Conservation (phyloP, 2,329 filamentous ascomycete species). For the Plenodomus lindquistii region DNA sequence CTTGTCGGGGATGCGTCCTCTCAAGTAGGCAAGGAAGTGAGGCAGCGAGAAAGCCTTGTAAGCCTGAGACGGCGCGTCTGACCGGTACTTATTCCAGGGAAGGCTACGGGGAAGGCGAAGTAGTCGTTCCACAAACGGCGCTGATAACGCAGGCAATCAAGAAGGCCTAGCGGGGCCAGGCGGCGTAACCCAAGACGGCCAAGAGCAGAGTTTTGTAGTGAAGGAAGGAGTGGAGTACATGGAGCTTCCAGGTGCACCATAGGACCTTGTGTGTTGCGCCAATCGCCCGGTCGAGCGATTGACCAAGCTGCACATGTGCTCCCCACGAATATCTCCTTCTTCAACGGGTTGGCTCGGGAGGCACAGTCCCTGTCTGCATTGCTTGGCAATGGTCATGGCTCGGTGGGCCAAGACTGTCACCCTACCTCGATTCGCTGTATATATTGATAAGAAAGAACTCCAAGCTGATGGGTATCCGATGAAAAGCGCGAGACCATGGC, state of each 20-base stretch:
- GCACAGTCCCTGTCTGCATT: slow-evolving; percentile 12
- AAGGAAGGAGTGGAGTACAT: slow-evolving; percentile 15
- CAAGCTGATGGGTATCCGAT: slow-evolving; percentile 13
- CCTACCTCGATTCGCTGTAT: slow-evolving; percentile 13
- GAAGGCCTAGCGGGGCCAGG: slow-evolving; percentile 15
- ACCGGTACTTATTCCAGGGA: slow-evolving; percentile 23
- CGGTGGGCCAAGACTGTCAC: slow-evolving; percentile 13
- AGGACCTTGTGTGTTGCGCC: slow-evolving; percentile 24
- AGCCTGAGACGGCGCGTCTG: slow-evolving; percentile 11
- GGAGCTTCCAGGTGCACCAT: slow-evolving; percentile 7
- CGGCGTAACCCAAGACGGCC: slow-evolving; percentile 28
- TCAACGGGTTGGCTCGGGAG: slow-evolving; percentile 15
- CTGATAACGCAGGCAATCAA: slow-evolving; percentile 22
- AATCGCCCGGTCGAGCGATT: slow-evolving; percentile 22
- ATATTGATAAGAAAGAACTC: slow-evolving; percentile 14
- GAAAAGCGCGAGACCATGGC: slow-evolving; percentile 6
- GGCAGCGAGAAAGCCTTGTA: slow-evolving; percentile 24
- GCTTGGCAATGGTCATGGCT: slow-evolving; percentile 23
- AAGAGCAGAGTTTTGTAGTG: slow-evolving; percentile 18
- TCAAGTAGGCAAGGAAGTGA: slow-evolving; percentile 16
- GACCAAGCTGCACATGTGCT: slow-evolving; percentile 13
- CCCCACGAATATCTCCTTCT: slow-evolving; percentile 25
- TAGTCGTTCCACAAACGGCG: slow-evolving; percentile 6
- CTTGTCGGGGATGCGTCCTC: slow-evolving; percentile 8
- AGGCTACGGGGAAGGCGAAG: slow-evolving; percentile 16